phyloP scores from a whole-genome alignment of 345 rosid genomes.

The Raphanus sativus region DNA sequence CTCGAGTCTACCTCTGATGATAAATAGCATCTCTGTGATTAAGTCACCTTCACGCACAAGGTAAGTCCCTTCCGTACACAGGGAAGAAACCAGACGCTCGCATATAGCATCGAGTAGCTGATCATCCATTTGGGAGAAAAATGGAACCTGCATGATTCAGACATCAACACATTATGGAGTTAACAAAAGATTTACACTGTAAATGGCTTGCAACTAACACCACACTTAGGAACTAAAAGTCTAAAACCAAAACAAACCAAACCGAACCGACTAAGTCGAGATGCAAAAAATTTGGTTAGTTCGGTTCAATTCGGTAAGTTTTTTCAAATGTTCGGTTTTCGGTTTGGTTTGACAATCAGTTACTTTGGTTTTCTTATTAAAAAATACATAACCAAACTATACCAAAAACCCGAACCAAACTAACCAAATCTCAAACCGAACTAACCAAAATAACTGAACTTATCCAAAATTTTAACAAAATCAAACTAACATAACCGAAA shows the following conservation, averaged over 20 bases:
- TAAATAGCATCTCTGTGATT: slow-evolving; percentile 86
- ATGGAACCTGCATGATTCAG: slow-evolving; percentile 62
- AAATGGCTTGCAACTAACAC: background rate
- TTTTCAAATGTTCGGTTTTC: too few species aligned
- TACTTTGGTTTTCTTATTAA: too few species aligned
- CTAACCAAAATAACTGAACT: too few species aligned
- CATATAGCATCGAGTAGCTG: slow-evolving; percentile 95
- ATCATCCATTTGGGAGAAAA: slow-evolving; percentile 97
- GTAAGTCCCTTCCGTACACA: slow-evolving; percentile 76
- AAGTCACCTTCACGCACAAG: slow-evolving; percentile 96
- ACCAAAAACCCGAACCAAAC: background rate
- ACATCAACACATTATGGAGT: slow-evolving; percentile 5
- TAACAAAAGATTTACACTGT: background rate
- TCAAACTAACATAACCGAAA: too few species aligned
- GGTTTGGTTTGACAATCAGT: too few species aligned
- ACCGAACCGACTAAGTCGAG: background rate
- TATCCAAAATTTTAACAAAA: too few species aligned
- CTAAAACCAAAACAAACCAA: too few species aligned
- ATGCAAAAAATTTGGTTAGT: too few species aligned
- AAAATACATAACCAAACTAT: too few species aligned
- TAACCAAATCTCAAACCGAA: too few species aligned
- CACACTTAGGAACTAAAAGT: background rate
- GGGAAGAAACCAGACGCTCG: slow-evolving; percentile 74
- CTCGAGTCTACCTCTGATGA: slow-evolving; percentile 81
- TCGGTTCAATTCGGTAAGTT: too few species aligned